Evolutionary conservation across 352 stramenopile species (phyloP), one percentile per base, ranked within the genome.

Genomic region (Plasmopara halstedii): DNA sequence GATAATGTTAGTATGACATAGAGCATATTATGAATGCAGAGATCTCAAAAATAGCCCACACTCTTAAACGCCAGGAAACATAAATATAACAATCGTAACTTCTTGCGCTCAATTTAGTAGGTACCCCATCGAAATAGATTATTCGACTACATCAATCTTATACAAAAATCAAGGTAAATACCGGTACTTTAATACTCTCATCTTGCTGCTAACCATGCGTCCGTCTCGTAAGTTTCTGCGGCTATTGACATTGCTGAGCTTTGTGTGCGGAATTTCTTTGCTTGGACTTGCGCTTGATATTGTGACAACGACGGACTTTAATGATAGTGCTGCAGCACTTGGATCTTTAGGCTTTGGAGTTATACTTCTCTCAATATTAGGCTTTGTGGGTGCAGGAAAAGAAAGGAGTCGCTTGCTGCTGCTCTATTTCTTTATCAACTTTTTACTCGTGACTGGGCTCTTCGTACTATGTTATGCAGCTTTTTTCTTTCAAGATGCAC

Each of bases 391-490:
- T 58, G 73, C 75, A 2, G 68, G 66, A 2, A 62, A 64, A 11
- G 75, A 84, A 55, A 90, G 86, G 54, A 85, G 72, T 36, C 58
- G 50, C 18, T 37, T 83, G 48, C 57, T 90, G 27, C 68, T 88
- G 64, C 36, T 76, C 46, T 90, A 72, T 58, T 90, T 90, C 64
- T 88, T 83, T 58, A 42, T 71, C 40, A 74, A 86, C 57, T 85
- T 90, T 27, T 34, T 80, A 39, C 62, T 90, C 21, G 51, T 77
- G 48, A 64, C 73, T 25, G 61, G 58, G 10, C 72, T 90, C 18
- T 70, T 90, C 14, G 56, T 85, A 10, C 58, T 63, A 10, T 82
- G 64, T 46, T 87, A 83, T 50, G 62, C 72, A 10, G 69, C 75
- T 2, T 75, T 90, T 38, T 72, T 67, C 54, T 83, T 86, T 48